These are phyloP conservation scores for Cercophora scortea DNA, from an alignment of 495 filamentous ascomycete genomes.

Conservation along the genomic window DNA sequence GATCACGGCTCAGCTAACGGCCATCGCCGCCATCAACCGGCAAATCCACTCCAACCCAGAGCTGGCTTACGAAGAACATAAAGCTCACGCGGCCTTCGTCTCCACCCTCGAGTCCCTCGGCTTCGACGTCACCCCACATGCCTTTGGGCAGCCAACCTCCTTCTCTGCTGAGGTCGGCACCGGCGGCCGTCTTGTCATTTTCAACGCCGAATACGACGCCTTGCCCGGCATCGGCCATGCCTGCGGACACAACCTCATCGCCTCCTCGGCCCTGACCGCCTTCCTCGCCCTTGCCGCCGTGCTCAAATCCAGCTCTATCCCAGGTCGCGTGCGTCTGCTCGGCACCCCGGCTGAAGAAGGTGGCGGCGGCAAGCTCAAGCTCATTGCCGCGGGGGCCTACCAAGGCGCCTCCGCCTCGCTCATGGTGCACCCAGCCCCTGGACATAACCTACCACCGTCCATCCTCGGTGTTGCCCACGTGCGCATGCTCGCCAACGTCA, in stretches of 20 bases:
- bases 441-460: conserved; percentile 17
- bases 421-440: conserved; percentile 47
- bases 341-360: conserved; percentile 67
- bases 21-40: conserved; percentile 39
- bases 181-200: conserved; percentile 44
- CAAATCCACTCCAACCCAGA: conserved; percentile 48
- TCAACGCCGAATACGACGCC: conserved; percentile 51
- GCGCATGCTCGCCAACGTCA: conserved; percentile 47
- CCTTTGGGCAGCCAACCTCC: conserved; percentile 46
- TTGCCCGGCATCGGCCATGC: conserved; percentile 38
- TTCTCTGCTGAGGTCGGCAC: conserved; percentile 42
- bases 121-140: conserved; percentile 37
- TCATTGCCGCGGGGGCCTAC: conserved; percentile 45
- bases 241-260: conserved; percentile 61
- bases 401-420: conserved; percentile 38
- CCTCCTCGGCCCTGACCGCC: conserved; percentile 50
- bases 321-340: conserved; percentile 51
- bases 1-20: conserved; percentile 16
- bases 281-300: conserved; percentile 49
- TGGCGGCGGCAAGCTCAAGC: conserved; percentile 40
- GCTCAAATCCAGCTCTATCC: conserved; percentile 38
- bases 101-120: conserved; percentile 25
- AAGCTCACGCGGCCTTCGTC: conserved; percentile 46
- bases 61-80: conserved; percentile 45
- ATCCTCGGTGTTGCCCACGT: conserved; percentile 29